These are phyloP conservation scores for Fusarium sp. DNA, from an alignment of 2,329 filamentous ascomycete genomes.

Conservation along the genomic window DNA sequence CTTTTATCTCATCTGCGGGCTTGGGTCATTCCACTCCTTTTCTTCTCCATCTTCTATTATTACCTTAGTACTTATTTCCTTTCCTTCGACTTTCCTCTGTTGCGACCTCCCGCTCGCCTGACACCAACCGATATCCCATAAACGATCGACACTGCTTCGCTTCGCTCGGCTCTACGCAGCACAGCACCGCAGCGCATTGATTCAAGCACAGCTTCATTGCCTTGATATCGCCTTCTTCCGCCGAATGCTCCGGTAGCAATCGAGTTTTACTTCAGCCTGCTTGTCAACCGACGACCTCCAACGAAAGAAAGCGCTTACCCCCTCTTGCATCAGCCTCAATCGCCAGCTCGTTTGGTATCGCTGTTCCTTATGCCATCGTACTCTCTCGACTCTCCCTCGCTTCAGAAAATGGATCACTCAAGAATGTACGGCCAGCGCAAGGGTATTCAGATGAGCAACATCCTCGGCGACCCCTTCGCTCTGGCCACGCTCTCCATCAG, in stretches of 20 bases:
- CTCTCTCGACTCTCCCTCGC: slow-evolving; percentile 78
- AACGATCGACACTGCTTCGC: slow-evolving; percentile 37
- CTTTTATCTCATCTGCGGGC: slow-evolving; percentile 35
- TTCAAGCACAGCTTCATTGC: slow-evolving; percentile 35
- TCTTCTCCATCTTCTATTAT: slow-evolving; percentile 36
- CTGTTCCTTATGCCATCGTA: slow-evolving; percentile 77
- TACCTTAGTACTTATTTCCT: slow-evolving; percentile 38
- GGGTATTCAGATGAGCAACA: slow-evolving; percentile 84
- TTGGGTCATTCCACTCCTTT: slow-evolving; percentile 46
- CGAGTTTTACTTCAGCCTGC: slow-evolving; percentile 30
- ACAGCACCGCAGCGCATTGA: slow-evolving; percentile 8
- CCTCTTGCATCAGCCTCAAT: slow-evolving; percentile 17
- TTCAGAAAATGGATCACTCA: slow-evolving; percentile 84
- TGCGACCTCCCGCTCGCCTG: slow-evolving; percentile 22
- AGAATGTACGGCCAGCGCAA: slow-evolving; percentile 69
- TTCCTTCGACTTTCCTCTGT: slow-evolving; percentile 29
- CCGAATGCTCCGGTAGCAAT: slow-evolving; percentile 51
- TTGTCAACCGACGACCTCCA: slow-evolving; percentile 20
- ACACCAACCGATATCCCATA: slow-evolving; percentile 28
- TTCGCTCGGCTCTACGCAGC: slow-evolving; percentile 21
- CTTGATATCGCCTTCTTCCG: slow-evolving; percentile 23
- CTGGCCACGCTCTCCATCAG: slow-evolving; percentile 94
- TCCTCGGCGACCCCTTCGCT: slow-evolving; percentile 95
- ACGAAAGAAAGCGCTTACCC: slow-evolving; percentile 30
- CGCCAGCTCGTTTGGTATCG: slow-evolving; percentile 23